Base-by-base conservation (phyloP, 805 yeast genomes). In the Tetrapisispora taiwanensis region DNA sequence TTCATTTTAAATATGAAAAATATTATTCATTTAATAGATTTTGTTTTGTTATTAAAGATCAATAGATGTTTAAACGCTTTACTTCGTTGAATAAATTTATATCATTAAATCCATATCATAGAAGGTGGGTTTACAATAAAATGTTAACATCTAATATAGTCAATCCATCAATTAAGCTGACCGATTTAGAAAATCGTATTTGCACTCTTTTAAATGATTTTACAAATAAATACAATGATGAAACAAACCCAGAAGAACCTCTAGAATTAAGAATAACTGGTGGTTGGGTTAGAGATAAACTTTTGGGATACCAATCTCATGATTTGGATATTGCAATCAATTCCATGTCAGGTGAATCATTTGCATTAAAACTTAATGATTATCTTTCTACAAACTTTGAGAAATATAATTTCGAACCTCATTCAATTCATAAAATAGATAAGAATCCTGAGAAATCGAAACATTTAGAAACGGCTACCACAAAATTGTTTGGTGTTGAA, bases 211-310 rank as follows among this genome's bases (percentile, higher is more conserved):
- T 63, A 24, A 60, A 52, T 27, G 65, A 63, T 39, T 63, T 52
- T 41, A 51, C 56, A n/a, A 45, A 46, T 14, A 48, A 55, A 10
- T 63, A 60, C 41, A 61, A 61, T 37, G 17, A 36, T 2, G 22
- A 31, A 5, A 14, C 17, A 15, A 14, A 35, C 19, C 20, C 43
- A 9, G 30, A 15, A 12, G 59, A 52, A 35, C 61, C 57, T 7
- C 41, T 55, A 45, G 50, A 42, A n/a, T 52, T 48, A 32, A 63
- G 98, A 48, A 84, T 92, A 52, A 89, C 97, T 0, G 98, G 98
- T 30, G 98, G 98, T 0, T 90, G 98, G 98, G 98, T 92, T 2
- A 74, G 98, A 53, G 98, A 92, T 62, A 92, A 92, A 65, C 68
- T 92, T 26, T 68, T 92, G 27, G 95, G 95, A 0, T 72, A 73